These are phyloP conservation scores for Colletotrichum shisoi DNA, from an alignment of 2,329 filamentous ascomycete species.

Conservation along the genomic window DNA sequence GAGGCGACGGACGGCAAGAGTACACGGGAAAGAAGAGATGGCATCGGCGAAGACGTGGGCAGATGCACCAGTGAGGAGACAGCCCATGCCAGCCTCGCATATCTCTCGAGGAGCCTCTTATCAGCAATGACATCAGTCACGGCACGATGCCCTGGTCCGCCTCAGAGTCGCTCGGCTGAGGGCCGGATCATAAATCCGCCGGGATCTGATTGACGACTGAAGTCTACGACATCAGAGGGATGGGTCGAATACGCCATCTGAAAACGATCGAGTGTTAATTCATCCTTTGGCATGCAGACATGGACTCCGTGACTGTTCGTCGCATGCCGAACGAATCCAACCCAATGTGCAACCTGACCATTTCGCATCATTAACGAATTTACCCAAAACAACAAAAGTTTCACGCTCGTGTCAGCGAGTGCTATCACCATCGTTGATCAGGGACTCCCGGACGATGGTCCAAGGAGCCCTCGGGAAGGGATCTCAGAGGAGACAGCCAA, in stretches of 20 bases:
- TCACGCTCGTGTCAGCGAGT: constrained; percentile 37
- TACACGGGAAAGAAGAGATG: not conserved
- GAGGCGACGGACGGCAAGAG: not conserved
- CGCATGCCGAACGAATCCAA: constrained; percentile 38
- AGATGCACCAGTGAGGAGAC: not conserved
- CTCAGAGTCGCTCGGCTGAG: constrained; percentile 32
- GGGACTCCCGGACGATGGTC: too few relatives aligned
- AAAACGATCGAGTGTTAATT: constrained; percentile 12
- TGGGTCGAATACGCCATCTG: constrained; percentile 41
- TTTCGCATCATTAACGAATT: not conserved
- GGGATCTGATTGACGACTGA: not conserved
- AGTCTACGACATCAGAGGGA: not conserved
- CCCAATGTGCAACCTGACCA: not conserved
- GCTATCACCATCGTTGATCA: not conserved
- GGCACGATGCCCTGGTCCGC: constrained; percentile 33
- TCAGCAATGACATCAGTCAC: constrained; percentile 45
- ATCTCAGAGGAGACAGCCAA: constrained; percentile 13
- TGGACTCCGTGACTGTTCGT: constrained; percentile 25
- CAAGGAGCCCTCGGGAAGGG: not conserved
- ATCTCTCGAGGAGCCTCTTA: constrained; percentile 39
- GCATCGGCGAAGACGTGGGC: constrained; percentile 39
- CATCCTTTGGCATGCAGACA: constrained; percentile 37
- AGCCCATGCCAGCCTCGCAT: not conserved
- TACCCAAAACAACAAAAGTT: constrained; percentile 39
- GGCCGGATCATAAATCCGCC: constrained; percentile 33